A percentile compares a stretch with the other conserved stretches of the same genome.
phyloP scores from a whole-genome alignment of 2,329 filamentous ascomycete species.

The Beauveria bassiana region DNA sequence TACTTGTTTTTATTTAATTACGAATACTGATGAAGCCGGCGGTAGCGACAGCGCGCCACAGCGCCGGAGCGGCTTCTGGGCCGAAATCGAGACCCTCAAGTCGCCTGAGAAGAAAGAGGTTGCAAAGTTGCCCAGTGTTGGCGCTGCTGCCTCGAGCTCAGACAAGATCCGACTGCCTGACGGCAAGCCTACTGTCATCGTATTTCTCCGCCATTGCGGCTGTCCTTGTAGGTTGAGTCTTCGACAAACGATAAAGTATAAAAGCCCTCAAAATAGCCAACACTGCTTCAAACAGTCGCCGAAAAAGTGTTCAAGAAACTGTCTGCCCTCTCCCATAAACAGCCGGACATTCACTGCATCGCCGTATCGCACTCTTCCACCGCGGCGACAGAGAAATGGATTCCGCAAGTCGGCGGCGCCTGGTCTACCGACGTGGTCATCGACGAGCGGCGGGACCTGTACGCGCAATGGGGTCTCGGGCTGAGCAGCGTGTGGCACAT shows the following conservation, averaged over 20 bases:
- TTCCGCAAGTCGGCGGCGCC: constrained; percentile 46
- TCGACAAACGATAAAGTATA: no score
- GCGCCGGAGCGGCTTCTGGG: constrained; percentile 21
- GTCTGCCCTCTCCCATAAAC: constrained; percentile 40
- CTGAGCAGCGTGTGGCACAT: constrained; percentile 55
- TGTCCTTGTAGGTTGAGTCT: constrained; percentile 53
- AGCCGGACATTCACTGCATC: constrained; percentile 47
- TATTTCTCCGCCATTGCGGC: constrained; percentile 66
- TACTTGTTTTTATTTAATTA: background rate
- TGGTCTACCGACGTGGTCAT: constrained; percentile 52
- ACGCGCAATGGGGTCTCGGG: constrained; percentile 59
- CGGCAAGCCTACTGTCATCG: constrained; percentile 51
- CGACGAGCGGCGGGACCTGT: constrained; percentile 52
- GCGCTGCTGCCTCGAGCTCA: constrained; percentile 47
- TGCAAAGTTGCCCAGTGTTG: constrained; percentile 41
- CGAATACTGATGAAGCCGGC: background rate
- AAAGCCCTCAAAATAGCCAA: background rate
- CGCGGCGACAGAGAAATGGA: constrained; percentile 48
- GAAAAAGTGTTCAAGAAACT: constrained; percentile 57
- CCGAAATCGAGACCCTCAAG: constrained; percentile 35
- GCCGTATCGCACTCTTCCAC: constrained; percentile 54
- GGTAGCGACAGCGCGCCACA: background rate
- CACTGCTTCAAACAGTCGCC: constrained; percentile 42
- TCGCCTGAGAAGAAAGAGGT: constrained; percentile 34
- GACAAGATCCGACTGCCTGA: constrained; percentile 43